Base-by-base conservation (phyloP, 2,329 filamentous ascomycete species). In the Diaporthe citrichinensis region DNA sequence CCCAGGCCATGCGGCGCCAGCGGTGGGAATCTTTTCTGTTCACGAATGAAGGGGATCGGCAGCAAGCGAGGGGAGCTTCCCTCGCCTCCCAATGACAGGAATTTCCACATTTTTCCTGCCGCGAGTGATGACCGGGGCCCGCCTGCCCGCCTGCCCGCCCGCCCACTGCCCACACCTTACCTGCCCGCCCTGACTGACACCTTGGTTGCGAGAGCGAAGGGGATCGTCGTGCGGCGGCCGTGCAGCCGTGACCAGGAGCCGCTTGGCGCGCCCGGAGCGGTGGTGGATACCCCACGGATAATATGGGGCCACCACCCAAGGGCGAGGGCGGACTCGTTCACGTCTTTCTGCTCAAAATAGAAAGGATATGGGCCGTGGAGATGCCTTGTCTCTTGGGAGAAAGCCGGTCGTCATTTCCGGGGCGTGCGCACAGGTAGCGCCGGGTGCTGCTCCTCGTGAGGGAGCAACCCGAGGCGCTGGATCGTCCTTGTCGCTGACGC, bases 211-310 rank as follows among this genome's bases (percentile, higher is more conserved):
- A 68, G 46, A 53, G 58, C 9, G 14, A 65, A 44, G 31, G 44
- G 31, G 62, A 68, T 68, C 46, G 62, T 53, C 62, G 31, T 68
- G 46, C 57, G 62, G 46, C 62, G 62, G 62, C 31, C 46, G 62
- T 68, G 62, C 44, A 68, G 62, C 62, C 62, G 62, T 53, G 62
- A 51, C 61, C 46, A 53, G 46, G 46, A 31, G 49, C 34, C n/a
- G 51, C 71, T 59, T 73, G 71, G 62, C 46, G 71, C 39, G 55
- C 71, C 58, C 71, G 71, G 71, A 65, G 71, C 71, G 71, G 58
- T 73, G 46, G 71, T 73, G 71, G 71, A 65, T 61, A 73, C 71
- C 28, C 57, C 39, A 53, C 71, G 71, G 58, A n/a, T 53, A 28
- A 46, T 65, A 73, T 53, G 44, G 49, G 55, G 49, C 62, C 62